Base-by-base conservation (phyloP, 1,284 basidiomycete genomes). In the Phaffia rhodozyma region DNA sequence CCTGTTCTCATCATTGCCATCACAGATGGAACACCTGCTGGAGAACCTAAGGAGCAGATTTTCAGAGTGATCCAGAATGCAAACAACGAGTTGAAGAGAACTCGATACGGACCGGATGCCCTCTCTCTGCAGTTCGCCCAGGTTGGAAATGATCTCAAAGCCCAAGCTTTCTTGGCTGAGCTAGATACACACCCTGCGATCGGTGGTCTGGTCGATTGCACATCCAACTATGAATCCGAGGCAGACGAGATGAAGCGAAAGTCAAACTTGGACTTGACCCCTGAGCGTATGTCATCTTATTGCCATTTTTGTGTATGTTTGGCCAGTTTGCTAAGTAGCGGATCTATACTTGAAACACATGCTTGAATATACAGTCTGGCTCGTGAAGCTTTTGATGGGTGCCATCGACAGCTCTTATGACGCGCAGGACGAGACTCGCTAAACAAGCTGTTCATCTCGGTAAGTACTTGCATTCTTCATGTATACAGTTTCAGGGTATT, bases 131-230 rank as follows among this genome's bases (percentile, higher is more conserved):
- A 77, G 68, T 74, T 78, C 58, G 76, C 77, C n/a, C 76, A 77
- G 69, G 75, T 79, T 59, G 77, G 77, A 20, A 76, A 75, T 69
- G 78, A 78, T 66, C 50, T 70, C 67, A 76, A 76, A 66, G 76
- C 76, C 1, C 73, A 73, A 61, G 69, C 69, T 7, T 79, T 78
- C 76, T 71, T 79, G 23, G 76, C 71, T 38, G 74, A 75, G 32
- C n/a, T 66, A 25, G 64, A 79, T 66, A 73, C 72, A 67, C 73
- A 79, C 69, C 77, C 76, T 9, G 61, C 70, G 30, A 72, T 79
- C 60, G 77, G 77, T 58, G 69, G 68, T 23, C 69, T 78, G 29
- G 72, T 78, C 62, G 77, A 78, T 68, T 73, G 72, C 63, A 78
- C 76, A 1, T 72, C 70, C 52, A 74, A 74, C 70, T 78, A 72